These are phyloP conservation scores for Candida alai DNA, from an alignment of 805 yeast genomes.

Conservation along the genomic window DNA sequence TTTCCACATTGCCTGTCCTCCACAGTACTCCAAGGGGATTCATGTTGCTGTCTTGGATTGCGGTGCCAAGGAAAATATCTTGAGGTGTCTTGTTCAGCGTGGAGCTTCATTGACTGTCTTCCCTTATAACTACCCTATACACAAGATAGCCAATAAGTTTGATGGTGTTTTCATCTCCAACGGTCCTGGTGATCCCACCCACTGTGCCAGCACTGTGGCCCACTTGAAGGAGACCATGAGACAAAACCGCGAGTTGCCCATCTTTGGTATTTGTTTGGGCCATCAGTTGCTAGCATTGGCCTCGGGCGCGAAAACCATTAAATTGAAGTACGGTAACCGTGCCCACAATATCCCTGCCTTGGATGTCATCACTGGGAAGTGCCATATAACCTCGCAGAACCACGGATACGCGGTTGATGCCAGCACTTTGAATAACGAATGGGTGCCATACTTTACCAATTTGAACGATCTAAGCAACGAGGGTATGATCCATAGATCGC, in stretches of 20 bases:
- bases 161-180: conserved; percentile 94
- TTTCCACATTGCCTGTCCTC: conserved; percentile 73
- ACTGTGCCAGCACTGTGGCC: conserved; percentile 73
- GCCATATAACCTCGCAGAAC: conserved; percentile 98
- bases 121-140: conserved; percentile 93
- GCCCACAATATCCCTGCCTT: conserved; percentile 98
- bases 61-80: conserved; percentile 96
- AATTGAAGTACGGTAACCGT: conserved; percentile 96
- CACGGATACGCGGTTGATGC: conserved; percentile 98
- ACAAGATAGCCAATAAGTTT: conserved; percentile 83
- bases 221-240: conserved; percentile 71
- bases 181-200: conserved; percentile 98
- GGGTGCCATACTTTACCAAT: conserved; percentile 83
- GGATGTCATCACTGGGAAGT: conserved; percentile 83
- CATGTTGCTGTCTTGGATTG: conserved; percentile 95
- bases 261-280: conserved; percentile 97
- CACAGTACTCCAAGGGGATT: conserved; percentile 47
- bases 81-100: conserved; percentile 88
- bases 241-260: conserved; percentile 64
- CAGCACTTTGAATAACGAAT: conserved; percentile 65
- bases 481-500: conserved; percentile 86
- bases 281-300: conserved; percentile 96
- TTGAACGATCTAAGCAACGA: conserved; percentile 95
- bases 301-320: conserved; percentile 86
- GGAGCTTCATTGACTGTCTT: conserved; percentile 96